phyloP scores from a whole-genome alignment of 148 eudicot genomes.

The Rhododendron mucronatum region DNA sequence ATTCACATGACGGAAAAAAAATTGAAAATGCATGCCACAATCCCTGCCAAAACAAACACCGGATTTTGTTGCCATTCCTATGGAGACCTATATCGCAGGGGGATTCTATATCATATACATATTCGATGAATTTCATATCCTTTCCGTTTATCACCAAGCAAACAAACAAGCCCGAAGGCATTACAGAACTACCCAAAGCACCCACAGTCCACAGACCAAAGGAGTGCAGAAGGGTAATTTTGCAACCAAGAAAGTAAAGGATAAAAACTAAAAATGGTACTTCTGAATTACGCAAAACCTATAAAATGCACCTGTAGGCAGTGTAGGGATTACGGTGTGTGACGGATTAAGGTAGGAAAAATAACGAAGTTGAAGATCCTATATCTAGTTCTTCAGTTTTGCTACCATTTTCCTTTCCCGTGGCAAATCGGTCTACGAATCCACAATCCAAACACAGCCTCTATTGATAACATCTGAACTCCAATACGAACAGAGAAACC shows the following conservation, averaged over 20 bases:
- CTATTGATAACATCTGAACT: not conserved
- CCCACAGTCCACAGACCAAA: not conserved
- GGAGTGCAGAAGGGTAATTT: not conserved
- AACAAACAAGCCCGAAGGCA: not conserved
- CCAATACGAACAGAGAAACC: not conserved
- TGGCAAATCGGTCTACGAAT: not conserved
- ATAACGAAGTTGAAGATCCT: not conserved
- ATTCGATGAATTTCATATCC: not conserved
- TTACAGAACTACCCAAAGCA: slow-evolving; percentile 4
- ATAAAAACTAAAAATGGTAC: not conserved
- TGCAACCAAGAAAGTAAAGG: not conserved
- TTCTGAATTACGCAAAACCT: not conserved
- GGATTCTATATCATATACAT: not conserved
- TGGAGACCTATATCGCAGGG: not conserved
- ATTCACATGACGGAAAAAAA: not conserved
- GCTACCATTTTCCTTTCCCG: not conserved
- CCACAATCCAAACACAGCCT: not conserved
- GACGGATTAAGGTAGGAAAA: not conserved
- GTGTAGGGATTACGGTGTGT: not conserved
- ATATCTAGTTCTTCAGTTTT: not conserved
- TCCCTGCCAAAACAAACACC: not conserved
- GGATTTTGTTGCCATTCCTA: not conserved
- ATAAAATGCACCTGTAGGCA: not conserved
- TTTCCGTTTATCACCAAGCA: not conserved
- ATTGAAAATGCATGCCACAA: not conserved